phyloP scores from a whole-genome alignment of 2,329 filamentous ascomycete genomes.

The Myotisia sp. region DNA sequence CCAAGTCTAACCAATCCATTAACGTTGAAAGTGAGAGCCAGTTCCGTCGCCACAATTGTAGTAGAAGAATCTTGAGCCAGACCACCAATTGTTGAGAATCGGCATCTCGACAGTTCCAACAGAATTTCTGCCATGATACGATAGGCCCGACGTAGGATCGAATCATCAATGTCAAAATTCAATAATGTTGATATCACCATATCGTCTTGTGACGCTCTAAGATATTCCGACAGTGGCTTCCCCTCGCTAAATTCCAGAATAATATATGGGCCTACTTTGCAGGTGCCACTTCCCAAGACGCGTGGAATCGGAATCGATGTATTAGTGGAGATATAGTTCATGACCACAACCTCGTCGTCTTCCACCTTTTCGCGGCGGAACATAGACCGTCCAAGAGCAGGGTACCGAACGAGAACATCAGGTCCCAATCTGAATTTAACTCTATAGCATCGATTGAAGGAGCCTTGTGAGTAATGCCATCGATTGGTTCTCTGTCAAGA shows the following conservation, averaged over 20 bases:
- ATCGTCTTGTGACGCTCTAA: constrained; percentile 12
- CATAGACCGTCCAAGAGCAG: constrained; percentile 9
- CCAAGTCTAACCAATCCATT: constrained; percentile 9
- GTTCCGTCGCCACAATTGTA: constrained; percentile 6
- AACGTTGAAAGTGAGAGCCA: constrained; percentile 10
- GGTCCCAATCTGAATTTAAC: constrained; percentile 12
- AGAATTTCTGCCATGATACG: constrained; percentile 12
- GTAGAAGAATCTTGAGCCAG: constrained; percentile 3
- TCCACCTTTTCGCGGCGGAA: constrained; percentile 12
- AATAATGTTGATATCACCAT: constrained; percentile 5
- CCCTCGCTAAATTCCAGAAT: constrained; percentile 18
- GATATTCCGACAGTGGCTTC: constrained; percentile 14
- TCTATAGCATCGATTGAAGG: constrained; percentile 14
- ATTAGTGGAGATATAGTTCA: constrained; percentile 15
- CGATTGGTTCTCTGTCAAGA: constrained; percentile 1
- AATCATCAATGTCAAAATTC: constrained; percentile 8
- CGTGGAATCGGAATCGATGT: constrained; percentile 17
- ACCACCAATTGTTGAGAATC: constrained; percentile 12
- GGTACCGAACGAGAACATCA: constrained; percentile 12
- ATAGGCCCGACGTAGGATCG: constrained; percentile 10
- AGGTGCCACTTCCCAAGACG: constrained; percentile 14
- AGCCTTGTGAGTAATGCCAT: constrained; percentile 3
- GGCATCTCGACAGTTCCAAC: constrained; percentile 10
- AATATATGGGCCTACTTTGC: constrained; percentile 16
- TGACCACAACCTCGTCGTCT: constrained; percentile 10